Percentiles rank a stretch among this genome's conserved stretches.
Conservation (phyloP, 2,329 filamentous ascomycete genomes). For the Fusarium sp. region DNA sequence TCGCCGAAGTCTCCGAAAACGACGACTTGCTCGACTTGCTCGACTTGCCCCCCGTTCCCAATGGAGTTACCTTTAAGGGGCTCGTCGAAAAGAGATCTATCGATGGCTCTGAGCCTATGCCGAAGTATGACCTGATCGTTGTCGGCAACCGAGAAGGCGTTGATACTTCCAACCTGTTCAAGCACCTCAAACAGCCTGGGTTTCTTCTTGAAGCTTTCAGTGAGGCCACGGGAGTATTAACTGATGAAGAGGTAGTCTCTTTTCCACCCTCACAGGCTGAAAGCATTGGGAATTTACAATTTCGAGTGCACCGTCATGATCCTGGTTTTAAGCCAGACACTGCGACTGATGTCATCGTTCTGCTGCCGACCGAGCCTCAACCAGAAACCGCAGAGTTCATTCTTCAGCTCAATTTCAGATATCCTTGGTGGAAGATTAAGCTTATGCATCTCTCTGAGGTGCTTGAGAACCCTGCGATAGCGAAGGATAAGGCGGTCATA, state of each 20-base stretch:
- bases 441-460: conserved; percentile 12
- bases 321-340: too few relatives aligned
- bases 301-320: too few relatives aligned
- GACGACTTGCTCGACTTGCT: conserved; percentile 14
- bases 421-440: too few relatives aligned
- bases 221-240: neutral
- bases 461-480: conserved; percentile 10
- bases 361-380: conserved; percentile 31
- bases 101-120: conserved; percentile 26
- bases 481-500: conserved; percentile 52
- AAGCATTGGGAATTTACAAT: neutral
- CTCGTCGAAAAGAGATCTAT: conserved; percentile 47
- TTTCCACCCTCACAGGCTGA: neutral
- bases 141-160: conserved; percentile 26
- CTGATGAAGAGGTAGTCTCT: neutral
- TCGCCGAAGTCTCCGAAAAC: conserved; percentile 35
- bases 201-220: conserved; percentile 39
- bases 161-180: conserved; percentile 27
- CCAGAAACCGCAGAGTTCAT: neutral
- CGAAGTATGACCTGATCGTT: conserved; percentile 52
- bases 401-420: too few relatives aligned
- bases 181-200: conserved; percentile 47
- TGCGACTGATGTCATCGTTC: conserved; percentile 18
- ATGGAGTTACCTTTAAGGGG: conserved; percentile 24
- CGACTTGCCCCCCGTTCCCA: conserved; percentile 13